These are phyloP conservation scores for Gloeopeniophorella convolvens DNA, from an alignment of 768 basidiomycete genomes.

Conservation along the genomic window DNA sequence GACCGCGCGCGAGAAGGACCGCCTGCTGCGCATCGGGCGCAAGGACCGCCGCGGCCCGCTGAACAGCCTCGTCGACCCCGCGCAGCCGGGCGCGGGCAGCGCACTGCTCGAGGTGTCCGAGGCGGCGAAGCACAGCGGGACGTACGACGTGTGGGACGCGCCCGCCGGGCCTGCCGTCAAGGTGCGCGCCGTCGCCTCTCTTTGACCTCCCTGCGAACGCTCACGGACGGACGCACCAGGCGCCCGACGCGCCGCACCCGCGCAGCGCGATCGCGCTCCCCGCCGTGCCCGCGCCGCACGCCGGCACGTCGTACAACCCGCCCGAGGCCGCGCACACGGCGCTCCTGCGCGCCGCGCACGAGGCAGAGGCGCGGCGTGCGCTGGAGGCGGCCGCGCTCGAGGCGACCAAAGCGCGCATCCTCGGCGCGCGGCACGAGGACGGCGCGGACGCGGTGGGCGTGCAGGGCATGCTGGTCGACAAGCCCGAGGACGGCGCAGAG, in stretches of 20 bases:
- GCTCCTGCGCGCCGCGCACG: slow-evolving; percentile 60
- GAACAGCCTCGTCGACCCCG: slow-evolving; percentile 61
- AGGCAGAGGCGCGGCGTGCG: slow-evolving; percentile 54
- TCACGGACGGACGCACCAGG: no score
- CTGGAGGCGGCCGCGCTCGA: slow-evolving; percentile 47
- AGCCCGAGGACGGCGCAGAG: slow-evolving; percentile 35
- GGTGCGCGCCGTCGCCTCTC: slow-evolving; percentile 31
- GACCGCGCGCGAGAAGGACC: slow-evolving; percentile 64
- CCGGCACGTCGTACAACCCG: slow-evolving; percentile 88
- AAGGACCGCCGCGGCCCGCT: slow-evolving; percentile 66
- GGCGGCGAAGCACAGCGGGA: slow-evolving; percentile 62
- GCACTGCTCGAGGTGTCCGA: slow-evolving; percentile 57
- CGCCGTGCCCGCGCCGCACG: slow-evolving; percentile 66
- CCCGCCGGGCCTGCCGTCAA: slow-evolving; percentile 43
- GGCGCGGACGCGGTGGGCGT: slow-evolving; percentile 32
- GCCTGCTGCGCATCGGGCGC: slow-evolving; percentile 71
- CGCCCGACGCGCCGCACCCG: slow-evolving; percentile 41
- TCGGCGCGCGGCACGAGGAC: slow-evolving; percentile 35
- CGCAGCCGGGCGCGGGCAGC: slow-evolving; percentile 60
- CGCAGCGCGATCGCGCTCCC: slow-evolving; percentile 52
- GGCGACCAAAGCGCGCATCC: slow-evolving; percentile 50
- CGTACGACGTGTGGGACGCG: slow-evolving; percentile 57
- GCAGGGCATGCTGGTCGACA: slow-evolving; percentile 62
- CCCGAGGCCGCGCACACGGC: slow-evolving; percentile 64
- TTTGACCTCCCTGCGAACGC: no score